Evolutionary conservation across 164 flowering plant species (phyloP).

Genomic region (Buxus sempervirens): DNA sequence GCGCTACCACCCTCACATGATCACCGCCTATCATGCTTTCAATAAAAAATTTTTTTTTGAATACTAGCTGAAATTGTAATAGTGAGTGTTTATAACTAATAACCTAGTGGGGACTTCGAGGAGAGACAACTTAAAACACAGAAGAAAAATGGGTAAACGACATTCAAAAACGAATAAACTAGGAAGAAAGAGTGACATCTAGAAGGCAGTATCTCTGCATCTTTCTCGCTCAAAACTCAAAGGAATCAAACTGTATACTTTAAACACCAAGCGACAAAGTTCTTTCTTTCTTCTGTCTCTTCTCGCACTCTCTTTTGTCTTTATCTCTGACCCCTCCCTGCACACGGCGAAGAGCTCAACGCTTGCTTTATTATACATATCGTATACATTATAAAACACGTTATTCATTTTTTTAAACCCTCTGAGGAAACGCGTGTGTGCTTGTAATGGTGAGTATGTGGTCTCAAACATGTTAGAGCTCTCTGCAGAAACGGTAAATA

Average conservation of each 20-base stretch:
- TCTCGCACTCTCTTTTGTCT: conserved; percentile 69
- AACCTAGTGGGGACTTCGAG: conserved; percentile 36
- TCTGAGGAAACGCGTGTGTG: neutral
- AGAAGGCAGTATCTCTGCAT: conserved; percentile 3
- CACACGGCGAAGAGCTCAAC: conserved; percentile 28
- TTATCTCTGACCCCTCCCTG: conserved; percentile 27
- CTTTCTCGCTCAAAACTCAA: conserved; percentile 15
- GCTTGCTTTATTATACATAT: conserved; percentile 5
- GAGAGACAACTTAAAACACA: conserved; percentile 54
- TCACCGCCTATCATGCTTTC: conserved; percentile 49
- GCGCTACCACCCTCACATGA: conserved; percentile 48
- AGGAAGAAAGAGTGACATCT: conserved; percentile 1
- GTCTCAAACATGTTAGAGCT: conserved; percentile 6
- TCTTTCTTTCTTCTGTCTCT: conserved; percentile 66
- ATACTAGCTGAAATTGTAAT: too few species aligned
- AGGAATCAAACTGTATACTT: conserved; percentile 40
- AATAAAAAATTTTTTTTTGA: too few species aligned
- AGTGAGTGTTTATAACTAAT: neutral
- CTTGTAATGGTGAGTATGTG: neutral
- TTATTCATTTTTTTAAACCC: too few species aligned
- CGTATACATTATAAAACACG: neutral
- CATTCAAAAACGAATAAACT: neutral
- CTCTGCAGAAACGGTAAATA: neutral
- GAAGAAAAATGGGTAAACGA: conserved; percentile 37
- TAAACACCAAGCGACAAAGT: conserved; percentile 51